phyloP scores from a whole-genome alignment of 495 filamentous ascomycete genomes.

The Aspergillus wentii region DNA sequence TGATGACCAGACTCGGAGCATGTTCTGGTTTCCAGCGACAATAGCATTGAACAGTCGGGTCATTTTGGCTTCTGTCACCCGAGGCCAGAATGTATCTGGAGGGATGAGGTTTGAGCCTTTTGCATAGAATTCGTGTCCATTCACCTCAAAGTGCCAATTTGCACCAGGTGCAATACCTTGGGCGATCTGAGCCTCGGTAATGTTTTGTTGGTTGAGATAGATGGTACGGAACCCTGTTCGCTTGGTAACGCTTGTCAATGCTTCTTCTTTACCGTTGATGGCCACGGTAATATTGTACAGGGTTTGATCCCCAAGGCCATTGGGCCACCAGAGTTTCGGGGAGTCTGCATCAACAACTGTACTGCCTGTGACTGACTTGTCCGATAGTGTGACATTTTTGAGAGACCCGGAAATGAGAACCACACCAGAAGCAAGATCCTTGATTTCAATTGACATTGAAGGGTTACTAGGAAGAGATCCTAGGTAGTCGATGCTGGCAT shows the following conservation, averaged over 20 bases:
- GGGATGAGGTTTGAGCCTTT: constrained; percentile 66
- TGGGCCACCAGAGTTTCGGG: constrained; percentile 63
- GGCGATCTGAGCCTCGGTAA: constrained; percentile 52
- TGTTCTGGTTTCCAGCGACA: constrained; percentile 59
- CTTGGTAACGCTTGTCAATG: constrained; percentile 46
- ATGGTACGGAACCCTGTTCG: constrained; percentile 64
- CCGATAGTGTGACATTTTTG: constrained; percentile 36
- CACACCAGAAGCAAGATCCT: constrained; percentile 39
- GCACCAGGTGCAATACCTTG: constrained; percentile 58
- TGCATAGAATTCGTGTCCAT: constrained; percentile 63
- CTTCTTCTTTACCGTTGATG: constrained; percentile 28
- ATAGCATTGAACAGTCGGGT: constrained; percentile 52
- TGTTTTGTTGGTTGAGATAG: constrained; percentile 55
- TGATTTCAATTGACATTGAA: constrained; percentile 49
- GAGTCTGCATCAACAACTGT: constrained; percentile 34
- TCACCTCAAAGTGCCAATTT: constrained; percentile 68
- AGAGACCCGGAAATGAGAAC: constrained; percentile 42
- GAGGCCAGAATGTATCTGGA: constrained; percentile 62
- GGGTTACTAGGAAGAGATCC: constrained; percentile 45
- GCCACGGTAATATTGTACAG: constrained; percentile 55
- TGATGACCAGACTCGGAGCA: constrained; percentile 64
- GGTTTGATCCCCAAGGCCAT: constrained; percentile 52
- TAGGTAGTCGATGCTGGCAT: constrained; percentile 62
- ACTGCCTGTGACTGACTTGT: constrained; percentile 48
- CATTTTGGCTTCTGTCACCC: constrained; percentile 52